A percentile compares a stretch with the other conserved stretches of the same genome.
Conservation (phyloP, 2,329 filamentous ascomycete genomes). For the Drechslerella dactyloides region DNA sequence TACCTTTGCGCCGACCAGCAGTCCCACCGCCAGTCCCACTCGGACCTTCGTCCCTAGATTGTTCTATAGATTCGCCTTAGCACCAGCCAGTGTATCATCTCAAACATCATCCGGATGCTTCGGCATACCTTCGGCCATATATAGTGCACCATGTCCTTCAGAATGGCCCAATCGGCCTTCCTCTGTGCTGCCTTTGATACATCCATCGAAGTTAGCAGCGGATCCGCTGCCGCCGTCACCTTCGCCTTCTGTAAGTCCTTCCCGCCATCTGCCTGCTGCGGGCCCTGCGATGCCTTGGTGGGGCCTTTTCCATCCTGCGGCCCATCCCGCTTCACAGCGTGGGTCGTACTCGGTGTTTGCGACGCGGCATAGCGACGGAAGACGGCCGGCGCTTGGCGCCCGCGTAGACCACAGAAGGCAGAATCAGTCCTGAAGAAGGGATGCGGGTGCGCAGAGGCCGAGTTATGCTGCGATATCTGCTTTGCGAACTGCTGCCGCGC, state of each 20-base stretch:
- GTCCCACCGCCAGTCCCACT: constrained; percentile 79
- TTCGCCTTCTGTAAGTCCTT: constrained; percentile 25
- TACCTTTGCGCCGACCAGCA: constrained; percentile 87
- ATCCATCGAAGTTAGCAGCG: constrained; percentile 21
- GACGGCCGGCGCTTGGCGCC: background rate
- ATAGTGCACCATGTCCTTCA: constrained; percentile 96
- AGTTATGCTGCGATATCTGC: constrained; percentile 1
- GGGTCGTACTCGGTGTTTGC: constrained; percentile 14
- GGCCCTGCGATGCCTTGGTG: constrained; percentile 28
- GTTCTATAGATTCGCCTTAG: constrained; percentile 61
- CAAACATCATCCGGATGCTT: background rate
- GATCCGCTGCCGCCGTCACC: constrained; percentile 22
- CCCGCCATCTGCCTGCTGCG: constrained; percentile 26
- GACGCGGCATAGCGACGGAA: constrained; percentile 33
- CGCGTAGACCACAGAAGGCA: background rate
- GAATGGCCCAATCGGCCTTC: constrained; percentile 97
- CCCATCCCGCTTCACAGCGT: background rate
- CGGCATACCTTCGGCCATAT: constrained; percentile 81
- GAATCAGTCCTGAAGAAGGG: constrained; percentile 2
- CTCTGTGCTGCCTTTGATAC: constrained; percentile 65
- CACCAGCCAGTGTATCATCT: constrained; percentile 37
- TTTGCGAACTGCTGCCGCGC: constrained; percentile 18
- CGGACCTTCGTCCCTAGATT: constrained; percentile 81
- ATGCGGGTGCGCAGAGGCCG: background rate
- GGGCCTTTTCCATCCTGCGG: constrained; percentile 20